These are phyloP conservation scores for Solanum hybrid DNA, from an alignment of 305 asterid species.

Conservation along the genomic window DNA sequence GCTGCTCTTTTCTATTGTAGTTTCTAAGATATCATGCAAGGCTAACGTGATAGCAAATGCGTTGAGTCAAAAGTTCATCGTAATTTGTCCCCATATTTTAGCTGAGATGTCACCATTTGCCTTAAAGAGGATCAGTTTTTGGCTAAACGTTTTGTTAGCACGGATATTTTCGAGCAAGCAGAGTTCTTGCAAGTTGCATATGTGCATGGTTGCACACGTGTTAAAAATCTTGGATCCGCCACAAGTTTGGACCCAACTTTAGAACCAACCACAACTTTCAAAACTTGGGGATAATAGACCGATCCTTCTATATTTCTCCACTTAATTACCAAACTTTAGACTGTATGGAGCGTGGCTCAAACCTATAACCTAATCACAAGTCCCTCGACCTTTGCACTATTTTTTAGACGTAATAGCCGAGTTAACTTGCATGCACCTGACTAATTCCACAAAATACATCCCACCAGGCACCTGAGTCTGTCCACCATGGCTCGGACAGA, in stretches of 20 bases:
- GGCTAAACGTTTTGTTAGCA: neutral
- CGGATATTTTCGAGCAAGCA: rapidly evolving
- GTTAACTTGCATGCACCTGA: neutral
- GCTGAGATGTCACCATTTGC: too few species aligned
- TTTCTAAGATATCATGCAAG: too few species aligned
- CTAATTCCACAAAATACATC: neutral
- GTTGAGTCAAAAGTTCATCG: too few species aligned
- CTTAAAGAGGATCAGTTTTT: neutral
- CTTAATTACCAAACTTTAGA: neutral
- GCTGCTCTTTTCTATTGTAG: too few species aligned
- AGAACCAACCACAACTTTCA: neutral
- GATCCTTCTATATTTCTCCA: neutral
- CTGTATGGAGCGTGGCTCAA: neutral
- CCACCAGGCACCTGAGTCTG: rapidly evolving
- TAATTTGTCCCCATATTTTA: too few species aligned
- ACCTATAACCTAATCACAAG: neutral
- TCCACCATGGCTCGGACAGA: neutral
- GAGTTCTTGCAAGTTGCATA: too few species aligned
- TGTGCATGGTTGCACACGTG: rapidly evolving
- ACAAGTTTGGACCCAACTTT: rapidly evolving
- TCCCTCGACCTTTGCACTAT: neutral
- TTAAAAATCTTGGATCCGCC: neutral
- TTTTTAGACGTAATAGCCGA: neutral
- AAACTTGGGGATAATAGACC: neutral
- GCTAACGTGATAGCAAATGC: too few species aligned